These are phyloP conservation scores for Boletus eberwhitei DNA, from an alignment of 768 basidiomycete genomes.

Conservation along the genomic window DNA sequence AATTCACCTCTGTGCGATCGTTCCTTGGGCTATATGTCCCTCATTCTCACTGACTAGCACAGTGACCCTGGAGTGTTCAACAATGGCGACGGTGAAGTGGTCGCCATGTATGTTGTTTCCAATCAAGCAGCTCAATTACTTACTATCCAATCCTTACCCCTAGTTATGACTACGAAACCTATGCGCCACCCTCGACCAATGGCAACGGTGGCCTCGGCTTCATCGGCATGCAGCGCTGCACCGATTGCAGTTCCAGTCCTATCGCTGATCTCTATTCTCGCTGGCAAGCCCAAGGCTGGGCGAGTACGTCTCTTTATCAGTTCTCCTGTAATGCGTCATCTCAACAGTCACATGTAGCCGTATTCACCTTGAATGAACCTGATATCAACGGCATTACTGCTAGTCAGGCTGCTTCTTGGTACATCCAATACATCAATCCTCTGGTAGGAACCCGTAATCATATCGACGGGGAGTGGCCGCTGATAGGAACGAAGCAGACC, in stretches of 20 bases:
- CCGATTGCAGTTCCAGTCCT: slow-evolving; percentile 37
- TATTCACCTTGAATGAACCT: slow-evolving; percentile 38
- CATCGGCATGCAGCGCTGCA: slow-evolving; percentile 39
- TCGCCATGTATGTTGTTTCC: slow-evolving; percentile 27
- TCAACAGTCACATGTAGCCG: slow-evolving; percentile 13
- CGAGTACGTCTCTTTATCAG: slow-evolving; percentile 21
- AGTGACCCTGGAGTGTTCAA: slow-evolving; percentile 31
- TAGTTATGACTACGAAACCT: slow-evolving; percentile 40
- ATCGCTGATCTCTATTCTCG: slow-evolving; percentile 31
- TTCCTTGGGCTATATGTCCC: background rate
- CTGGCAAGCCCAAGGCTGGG: slow-evolving; percentile 31
- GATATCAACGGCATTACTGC: slow-evolving; percentile 31
- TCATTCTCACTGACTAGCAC: slow-evolving; percentile 2
- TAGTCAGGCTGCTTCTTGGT: slow-evolving; percentile 34
- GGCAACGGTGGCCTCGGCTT: slow-evolving; percentile 37
- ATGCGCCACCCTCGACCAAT: slow-evolving; percentile 32
- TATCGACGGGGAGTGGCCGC: background rate
- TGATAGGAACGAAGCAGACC: slow-evolving; percentile 15
- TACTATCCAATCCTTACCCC: background rate
- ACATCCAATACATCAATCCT: slow-evolving; percentile 36
- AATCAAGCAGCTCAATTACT: background rate
- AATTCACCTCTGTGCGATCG: slow-evolving; percentile 30
- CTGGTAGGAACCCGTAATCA: slow-evolving; percentile 22
- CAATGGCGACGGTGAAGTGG: slow-evolving; percentile 34
- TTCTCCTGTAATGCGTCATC: background rate